Percentiles rank a stretch among this genome's conserved stretches.
These are phyloP conservation scores for Fusarium sp. DNA, from an alignment of 2,329 filamentous ascomycete species.

Conservation along the genomic window DNA sequence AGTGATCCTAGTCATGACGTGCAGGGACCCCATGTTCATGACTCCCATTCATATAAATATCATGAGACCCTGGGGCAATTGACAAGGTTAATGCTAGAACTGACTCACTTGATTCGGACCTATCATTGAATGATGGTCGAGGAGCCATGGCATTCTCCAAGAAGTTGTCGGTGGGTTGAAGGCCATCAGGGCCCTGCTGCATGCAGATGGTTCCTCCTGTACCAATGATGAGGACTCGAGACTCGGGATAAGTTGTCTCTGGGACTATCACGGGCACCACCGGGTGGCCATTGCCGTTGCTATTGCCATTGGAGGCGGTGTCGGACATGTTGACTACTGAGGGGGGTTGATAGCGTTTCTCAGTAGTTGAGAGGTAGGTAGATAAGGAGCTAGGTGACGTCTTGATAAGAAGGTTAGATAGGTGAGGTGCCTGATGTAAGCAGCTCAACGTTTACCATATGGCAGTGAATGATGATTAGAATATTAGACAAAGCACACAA, in stretches of 20 bases:
- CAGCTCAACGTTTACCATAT: neutral
- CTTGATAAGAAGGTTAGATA: constrained; percentile 28
- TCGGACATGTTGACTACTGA: constrained; percentile 22
- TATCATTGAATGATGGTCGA: constrained; percentile 84
- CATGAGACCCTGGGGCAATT: neutral
- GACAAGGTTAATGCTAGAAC: neutral
- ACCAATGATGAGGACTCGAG: constrained; percentile 86
- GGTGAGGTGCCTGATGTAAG: constrained; percentile 14
- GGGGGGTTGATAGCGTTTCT: neutral
- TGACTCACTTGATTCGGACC: constrained; percentile 45
- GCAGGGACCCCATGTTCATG: neutral
- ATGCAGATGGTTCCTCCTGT: constrained; percentile 93
- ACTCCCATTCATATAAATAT: neutral
- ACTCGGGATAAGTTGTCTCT: constrained; percentile 66
- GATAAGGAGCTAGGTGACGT: neutral
- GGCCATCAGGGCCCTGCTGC: constrained; percentile 79
- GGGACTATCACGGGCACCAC: constrained; percentile 11
- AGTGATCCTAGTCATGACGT: neutral
- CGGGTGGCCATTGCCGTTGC: constrained; percentile 19
- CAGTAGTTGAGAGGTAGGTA: neutral
- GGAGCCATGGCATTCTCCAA: constrained; percentile 82
- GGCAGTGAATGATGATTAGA: neutral
- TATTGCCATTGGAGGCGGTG: constrained; percentile 14
- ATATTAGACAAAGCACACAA: neutral
- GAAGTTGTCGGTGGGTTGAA: constrained; percentile 82